Percentiles rank a stretch among this genome's conserved stretches.
Evolutionary conservation across 345 rosid species (phyloP).

Genomic region (Lenwebbia sp.): DNA sequence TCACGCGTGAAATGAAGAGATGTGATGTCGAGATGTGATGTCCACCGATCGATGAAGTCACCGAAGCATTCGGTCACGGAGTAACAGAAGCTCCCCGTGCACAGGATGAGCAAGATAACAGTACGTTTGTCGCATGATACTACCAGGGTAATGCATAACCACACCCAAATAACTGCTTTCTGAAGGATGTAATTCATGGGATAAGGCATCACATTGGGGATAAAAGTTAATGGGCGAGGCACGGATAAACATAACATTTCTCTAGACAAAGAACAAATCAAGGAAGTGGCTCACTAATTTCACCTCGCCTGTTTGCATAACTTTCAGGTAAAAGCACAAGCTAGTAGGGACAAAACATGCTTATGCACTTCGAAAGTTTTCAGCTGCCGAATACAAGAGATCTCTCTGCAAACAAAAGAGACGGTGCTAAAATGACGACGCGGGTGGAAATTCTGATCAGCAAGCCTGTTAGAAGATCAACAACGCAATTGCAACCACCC

Average conservation of each 20-base stretch:
- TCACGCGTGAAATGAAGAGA: neutral
- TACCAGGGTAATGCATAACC: neutral
- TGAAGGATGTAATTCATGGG: neutral
- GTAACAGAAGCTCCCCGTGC: neutral
- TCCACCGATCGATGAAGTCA: neutral
- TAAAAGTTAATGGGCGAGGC: neutral
- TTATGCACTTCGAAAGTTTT: neutral
- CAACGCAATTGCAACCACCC: neutral
- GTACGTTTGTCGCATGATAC: neutral
- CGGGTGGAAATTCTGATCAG: neutral
- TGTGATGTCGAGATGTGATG: neutral
- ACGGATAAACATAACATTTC: neutral
- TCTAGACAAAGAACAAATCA: neutral
- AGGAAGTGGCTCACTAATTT: neutral
- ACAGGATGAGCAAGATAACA: neutral
- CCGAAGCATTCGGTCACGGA: neutral
- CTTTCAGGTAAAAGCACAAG: neutral
- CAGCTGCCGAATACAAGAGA: neutral
- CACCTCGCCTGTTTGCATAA: neutral
- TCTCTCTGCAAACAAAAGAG: neutral
- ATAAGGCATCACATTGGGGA: neutral
- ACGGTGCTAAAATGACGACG: neutral
- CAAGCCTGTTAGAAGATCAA: neutral
- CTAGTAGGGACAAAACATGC: neutral
- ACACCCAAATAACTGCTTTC: neutral